A percentile compares a stretch with the other conserved stretches of the same genome.
phyloP scores from a whole-genome alignment of 192 early-diverging fungal genomes.

The Nowakowskiella sp. region DNA sequence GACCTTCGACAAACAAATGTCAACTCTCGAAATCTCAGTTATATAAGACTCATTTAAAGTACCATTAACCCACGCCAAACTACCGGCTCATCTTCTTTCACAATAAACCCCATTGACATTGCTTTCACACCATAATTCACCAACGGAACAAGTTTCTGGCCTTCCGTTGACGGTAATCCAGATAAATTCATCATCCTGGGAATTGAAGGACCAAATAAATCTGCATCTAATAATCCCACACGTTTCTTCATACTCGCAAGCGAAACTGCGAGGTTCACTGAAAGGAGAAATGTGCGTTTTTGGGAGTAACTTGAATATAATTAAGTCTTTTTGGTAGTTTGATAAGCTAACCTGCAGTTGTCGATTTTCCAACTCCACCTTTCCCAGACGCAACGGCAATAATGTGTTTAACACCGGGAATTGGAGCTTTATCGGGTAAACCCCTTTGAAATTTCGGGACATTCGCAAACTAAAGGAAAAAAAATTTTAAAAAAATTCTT shows the following conservation, averaged over 20 bases:
- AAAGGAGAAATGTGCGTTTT: background rate
- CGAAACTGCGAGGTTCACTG: conserved; percentile 71
- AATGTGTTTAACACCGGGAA: conserved; percentile 65
- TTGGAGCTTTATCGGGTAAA: conserved; percentile 57
- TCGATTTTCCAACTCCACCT: conserved; percentile 89
- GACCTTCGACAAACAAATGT: conserved; percentile 29
- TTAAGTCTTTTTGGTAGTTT: background rate
- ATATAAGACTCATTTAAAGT: no score
- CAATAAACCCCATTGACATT: conserved; percentile 89
- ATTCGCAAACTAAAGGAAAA: no score
- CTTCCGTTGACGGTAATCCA: conserved; percentile 47
- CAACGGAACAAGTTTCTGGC: conserved; percentile 57
- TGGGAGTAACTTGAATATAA: background rate
- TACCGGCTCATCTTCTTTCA: conserved; percentile 61
- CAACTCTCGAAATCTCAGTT: background rate
- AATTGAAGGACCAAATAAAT: conserved; percentile 89
- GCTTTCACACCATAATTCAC: conserved; percentile 79
- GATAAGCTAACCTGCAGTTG: conserved; percentile 53
- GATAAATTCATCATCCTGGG: conserved; percentile 75
- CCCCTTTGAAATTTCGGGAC: no score
- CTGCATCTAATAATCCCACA: conserved; percentile 77
- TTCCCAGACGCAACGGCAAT: conserved; percentile 83
- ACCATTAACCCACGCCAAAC: conserved; percentile 92
- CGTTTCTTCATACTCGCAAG: conserved; percentile 43
- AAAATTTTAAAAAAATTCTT: no score